phyloP scores from a whole-genome alignment of 495 filamentous ascomycete species.

The Aspergillus bertholletiae region DNA sequence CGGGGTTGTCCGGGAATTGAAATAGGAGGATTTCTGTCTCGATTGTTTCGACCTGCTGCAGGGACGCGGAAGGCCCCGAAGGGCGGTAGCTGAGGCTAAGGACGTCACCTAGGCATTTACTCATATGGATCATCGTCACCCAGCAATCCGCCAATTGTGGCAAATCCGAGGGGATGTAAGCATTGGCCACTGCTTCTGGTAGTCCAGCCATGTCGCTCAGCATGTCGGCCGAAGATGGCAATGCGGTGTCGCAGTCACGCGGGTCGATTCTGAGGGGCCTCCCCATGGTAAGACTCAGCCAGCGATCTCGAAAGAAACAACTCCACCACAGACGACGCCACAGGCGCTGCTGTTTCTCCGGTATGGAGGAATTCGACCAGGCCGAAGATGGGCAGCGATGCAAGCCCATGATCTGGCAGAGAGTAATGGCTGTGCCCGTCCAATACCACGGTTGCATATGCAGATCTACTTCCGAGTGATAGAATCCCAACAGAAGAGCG shows the following conservation, averaged over 20 bases:
- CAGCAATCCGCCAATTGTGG: conserved; percentile 22
- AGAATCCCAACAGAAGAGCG: conserved; percentile 37
- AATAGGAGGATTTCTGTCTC: conserved; percentile 17
- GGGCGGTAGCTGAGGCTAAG: conserved; percentile 21
- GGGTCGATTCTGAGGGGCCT: conserved; percentile 34
- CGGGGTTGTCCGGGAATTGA: conserved; percentile 17
- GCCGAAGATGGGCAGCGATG: conserved; percentile 22
- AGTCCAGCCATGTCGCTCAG: conserved; percentile 22
- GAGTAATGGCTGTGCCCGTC: conserved; percentile 33
- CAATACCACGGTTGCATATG: conserved; percentile 36
- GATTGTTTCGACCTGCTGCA: conserved; percentile 19
- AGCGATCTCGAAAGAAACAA: conserved; percentile 36
- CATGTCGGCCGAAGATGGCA: conserved; percentile 25
- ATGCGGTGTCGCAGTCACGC: conserved; percentile 28
- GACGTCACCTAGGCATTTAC: conserved; percentile 19
- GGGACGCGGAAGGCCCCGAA: conserved; percentile 7
- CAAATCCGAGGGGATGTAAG: conserved; percentile 22
- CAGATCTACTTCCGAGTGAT: conserved; percentile 34
- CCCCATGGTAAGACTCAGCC: conserved; percentile 34
- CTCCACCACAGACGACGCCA: conserved; percentile 42
- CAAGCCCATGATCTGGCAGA: conserved; percentile 32
- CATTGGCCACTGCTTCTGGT: background rate
- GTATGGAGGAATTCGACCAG: conserved; percentile 17
- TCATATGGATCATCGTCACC: conserved; percentile 27
- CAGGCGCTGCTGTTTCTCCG: conserved; percentile 23